Evolutionary conservation across 371 early-diverging fungal species (phyloP).

Genomic region (Mortierella sp.): DNA sequence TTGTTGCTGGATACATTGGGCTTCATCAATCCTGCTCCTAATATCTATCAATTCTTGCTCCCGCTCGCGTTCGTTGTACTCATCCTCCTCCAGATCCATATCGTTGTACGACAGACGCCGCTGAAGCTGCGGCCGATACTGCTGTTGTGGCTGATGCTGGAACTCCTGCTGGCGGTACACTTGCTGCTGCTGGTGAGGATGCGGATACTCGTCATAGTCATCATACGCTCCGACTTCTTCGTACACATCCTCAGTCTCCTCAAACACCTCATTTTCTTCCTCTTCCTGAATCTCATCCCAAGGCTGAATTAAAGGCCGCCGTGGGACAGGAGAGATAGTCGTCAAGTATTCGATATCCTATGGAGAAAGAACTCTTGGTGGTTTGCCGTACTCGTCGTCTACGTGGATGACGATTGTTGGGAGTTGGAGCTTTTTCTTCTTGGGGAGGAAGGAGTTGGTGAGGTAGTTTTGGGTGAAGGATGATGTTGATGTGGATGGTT

Average conservation of each 20-base stretch:
- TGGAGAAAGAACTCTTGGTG: conserved; percentile 16
- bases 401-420: conserved; percentile 29
- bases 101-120: neutral
- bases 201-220: conserved; percentile 10
- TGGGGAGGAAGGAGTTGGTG: conserved; percentile 5
- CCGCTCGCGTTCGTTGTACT: neutral
- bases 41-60: neutral
- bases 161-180: neutral
- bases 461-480: conserved; percentile 7
- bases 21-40: neutral
- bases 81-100: neutral
- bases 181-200: neutral
- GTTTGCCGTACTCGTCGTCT: conserved; percentile 28
- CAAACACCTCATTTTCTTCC: conserved; percentile 5
- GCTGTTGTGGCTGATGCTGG: neutral
- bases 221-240: conserved; percentile 11
- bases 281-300: conserved; percentile 20
- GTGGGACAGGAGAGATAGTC: conserved; percentile 18
- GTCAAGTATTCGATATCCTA: conserved; percentile 28
- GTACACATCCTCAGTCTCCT: neutral
- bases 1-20: neutral
- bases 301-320: conserved; percentile 21
- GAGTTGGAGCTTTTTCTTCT: conserved; percentile 23
- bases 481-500: neutral
- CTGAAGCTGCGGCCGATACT: too few relatives aligned